Evolutionary conservation across 805 yeast genomes (phyloP), one percentile per base, ranked within the genome.

Genomic region (Candida xiaguanensis): DNA sequence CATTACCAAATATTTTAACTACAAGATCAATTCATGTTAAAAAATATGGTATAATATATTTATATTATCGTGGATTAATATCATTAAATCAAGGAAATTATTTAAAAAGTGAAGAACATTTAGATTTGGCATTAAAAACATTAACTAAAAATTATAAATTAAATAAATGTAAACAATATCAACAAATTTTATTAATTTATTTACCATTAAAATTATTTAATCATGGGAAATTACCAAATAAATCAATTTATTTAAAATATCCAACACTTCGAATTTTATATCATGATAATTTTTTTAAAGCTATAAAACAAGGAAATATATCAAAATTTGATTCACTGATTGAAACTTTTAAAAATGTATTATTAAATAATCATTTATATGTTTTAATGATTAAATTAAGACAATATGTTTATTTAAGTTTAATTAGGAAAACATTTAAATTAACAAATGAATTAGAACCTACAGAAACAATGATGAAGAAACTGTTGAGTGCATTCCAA

Each of bases 41-140:
- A 28, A 61, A 59, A 25, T 82, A 82, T 36, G 67, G 77, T 3
- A 76, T 82, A 27, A 72, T 77, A 2, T 86, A 78, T 56, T 63
- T 78, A 35, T 89, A 84, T 61, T 85, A 80, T 59, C 71, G 79
- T 52, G 87, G 90, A 2, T 68, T 81, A 11, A 67, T 85, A 38
- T 72, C 78, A 36, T 75, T 83, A 29, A 81, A 83, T 50, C 84
- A 82, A 40, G 77, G 77, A 18, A 80, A 84, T 41, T 78, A 75
- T 47, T 58, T 42, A 2, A 59, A 61, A 11, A 82, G 83, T 3
- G 74, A 73, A 41, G 58, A 57, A 11, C 73, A 77, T 50, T 67
- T 87, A 33, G 58, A 67, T 9, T 52, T 62, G 30, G 89, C 93
- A 0, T 59, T 76, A 43, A 46, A 48, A 8, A 48, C 65, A 22